Base-by-base conservation (phyloP, 2,329 filamentous ascomycete genomes). In the Plectosphaerella sp. region DNA sequence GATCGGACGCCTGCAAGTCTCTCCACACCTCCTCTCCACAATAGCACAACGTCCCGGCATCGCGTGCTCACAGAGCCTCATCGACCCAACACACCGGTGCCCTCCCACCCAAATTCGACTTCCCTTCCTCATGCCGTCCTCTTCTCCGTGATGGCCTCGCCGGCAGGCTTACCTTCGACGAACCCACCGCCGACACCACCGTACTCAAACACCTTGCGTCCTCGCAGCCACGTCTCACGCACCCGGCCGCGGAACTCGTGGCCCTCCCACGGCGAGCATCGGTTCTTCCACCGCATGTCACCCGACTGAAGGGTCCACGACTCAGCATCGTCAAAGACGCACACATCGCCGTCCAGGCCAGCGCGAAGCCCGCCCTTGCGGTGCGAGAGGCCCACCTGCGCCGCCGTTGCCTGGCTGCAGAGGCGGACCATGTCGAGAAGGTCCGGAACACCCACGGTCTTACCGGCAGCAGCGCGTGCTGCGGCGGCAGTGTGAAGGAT, bases 281-380 rank as follows among this genome's bases (percentile, higher is more conserved):
- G 90, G 70, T 97, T 96, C 70, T 91, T 86, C 81, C 96, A 99
- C 59, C 94, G 80, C 91, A 99, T 96, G 48, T 91, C 90, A 55
- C 81, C 84, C 16, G 80, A 77, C 53, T 82, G 73, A 49, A 96
- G 85, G 22, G 84, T 79, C 79, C 93, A 99, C 59, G 81, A 79
- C 20, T 83, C 84, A n/a, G 78, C 72, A 57, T 96, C 91, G 65
- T 97, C 93, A 66, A 97, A 97, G 15, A 97, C 86, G 61, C 90
- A 94, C 43, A 97, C 79, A 65, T 97, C 93, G 1, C 87, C 93
- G 69, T 97, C 93, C 70, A 91, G 87, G 0, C 93, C 93, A 0
- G 84, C 87, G 53, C 78, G 80, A 41, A 97, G 71, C 49, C 86
- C 86, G n/a, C 92, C 92, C 73, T 97, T 97, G 58, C 78, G 79